Percentiles rank a stretch among this genome's conserved stretches.
Conservation (phyloP, 805 yeast species). For the Cyberlindnera maritima region DNA sequence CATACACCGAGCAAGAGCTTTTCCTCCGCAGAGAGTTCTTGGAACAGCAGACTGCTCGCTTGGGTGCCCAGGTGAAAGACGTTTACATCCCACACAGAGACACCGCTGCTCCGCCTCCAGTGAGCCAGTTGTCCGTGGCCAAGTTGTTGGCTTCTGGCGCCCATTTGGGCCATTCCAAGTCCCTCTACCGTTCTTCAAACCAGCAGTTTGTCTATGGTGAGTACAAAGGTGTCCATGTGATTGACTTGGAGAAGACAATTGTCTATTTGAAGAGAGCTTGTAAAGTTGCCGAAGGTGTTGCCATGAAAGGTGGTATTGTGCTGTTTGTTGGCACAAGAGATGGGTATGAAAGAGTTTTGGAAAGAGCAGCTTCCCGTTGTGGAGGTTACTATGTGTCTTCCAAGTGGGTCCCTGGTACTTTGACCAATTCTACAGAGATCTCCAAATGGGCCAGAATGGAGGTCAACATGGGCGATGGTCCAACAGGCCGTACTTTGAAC, state of each 20-base stretch:
- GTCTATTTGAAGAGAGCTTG: conserved; percentile 74
- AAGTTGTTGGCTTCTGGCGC: conserved; percentile 88
- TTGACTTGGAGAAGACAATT: conserved; percentile 84
- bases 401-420: conserved; percentile 93
- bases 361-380: conserved; percentile 73
- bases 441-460: conserved; percentile 65
- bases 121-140: conserved; percentile 60
- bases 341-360: conserved; percentile 72
- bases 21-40: conserved; percentile 71
- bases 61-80: conserved; percentile 62
- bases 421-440: conserved; percentile 78
- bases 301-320: conserved; percentile 80
- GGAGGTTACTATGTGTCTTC: conserved; percentile 78
- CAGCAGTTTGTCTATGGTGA: conserved; percentile 87
- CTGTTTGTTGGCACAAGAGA: conserved; percentile 81
- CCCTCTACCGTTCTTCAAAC: conserved; percentile 73
- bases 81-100: conserved; percentile 72
- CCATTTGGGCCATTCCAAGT: conserved; percentile 89
- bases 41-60: conserved; percentile 45
- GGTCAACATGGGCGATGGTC: conserved; percentile 68
- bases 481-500: conserved; percentile 58
- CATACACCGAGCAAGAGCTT: conserved; percentile 77
- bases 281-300: conserved; percentile 79
- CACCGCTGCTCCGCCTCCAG: conserved; percentile 53
- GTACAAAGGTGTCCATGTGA: conserved; percentile 87